Evolutionary conservation across 1,284 basidiomycete species (phyloP), one percentile per base, ranked within the genome.

Genomic region (Irpex lacteus): DNA sequence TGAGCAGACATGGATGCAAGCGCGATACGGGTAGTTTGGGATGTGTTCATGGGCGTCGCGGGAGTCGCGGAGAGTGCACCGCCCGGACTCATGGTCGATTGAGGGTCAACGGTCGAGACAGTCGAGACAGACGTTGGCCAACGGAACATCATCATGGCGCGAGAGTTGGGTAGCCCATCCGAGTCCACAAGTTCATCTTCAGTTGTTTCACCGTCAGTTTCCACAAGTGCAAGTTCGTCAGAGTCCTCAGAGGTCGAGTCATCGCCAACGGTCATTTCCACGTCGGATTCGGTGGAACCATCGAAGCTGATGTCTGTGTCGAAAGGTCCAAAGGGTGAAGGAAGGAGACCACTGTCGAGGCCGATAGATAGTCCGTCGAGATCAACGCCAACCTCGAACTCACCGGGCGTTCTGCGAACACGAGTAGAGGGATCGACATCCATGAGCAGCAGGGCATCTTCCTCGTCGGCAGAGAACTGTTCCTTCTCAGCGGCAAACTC

Each of bases 111-210:
- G 26, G 26, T 26, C 26, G 26, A 26, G 75, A 92, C 88, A n/a
- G 89, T 82, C 21, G 85, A 85, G 53, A 90, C 71, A 9, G 75
- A 81, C 55, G 81, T 77, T 26, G 90, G 88, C 70, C 87, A 83
- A 65, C 77, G 84, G 77, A 91, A 90, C 40, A 91, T 78, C 66
- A 81, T 80, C 86, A 92, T 89, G 21, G 89, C 88, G 63, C 85
- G 86, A 15, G 87, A 84, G 64, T 91, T 92, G 19, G 89, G 89
- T 4, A 92, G 79, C 55, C 86, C 86, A 63, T 86, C 83, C 5
- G 85, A 83, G 61, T 89, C 89, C 18, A 92, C 86, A 56, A 92
- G 84, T 65, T 92, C 91, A 66, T 93, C 91, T 71, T 93, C 91
- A 0, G 75, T 74, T 4, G 75, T 76, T 50, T 73, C 71, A 1